Conservation (phyloP, 2,329 filamentous ascomycete species). For the Acrocalymma vagum region DNA sequence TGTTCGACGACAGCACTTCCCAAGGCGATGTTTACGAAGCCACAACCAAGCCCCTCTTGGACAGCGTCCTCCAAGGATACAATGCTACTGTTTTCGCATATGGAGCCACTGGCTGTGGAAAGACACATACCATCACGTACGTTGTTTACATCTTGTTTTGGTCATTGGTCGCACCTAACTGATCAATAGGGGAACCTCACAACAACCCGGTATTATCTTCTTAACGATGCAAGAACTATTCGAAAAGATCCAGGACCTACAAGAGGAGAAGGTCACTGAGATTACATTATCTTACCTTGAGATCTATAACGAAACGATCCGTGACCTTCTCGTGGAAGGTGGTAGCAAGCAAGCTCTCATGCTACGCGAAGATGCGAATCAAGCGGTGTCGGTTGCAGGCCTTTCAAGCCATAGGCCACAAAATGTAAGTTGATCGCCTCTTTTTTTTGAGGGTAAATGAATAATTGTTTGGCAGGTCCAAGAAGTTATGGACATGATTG, state of each 20-base stretch:
- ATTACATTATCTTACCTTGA: conserved; percentile 94
- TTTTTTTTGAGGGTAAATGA: not conserved
- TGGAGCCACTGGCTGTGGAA: conserved; percentile 96
- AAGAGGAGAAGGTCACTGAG: conserved; percentile 87
- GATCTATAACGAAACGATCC: conserved; percentile 99
- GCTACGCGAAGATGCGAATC: conserved; percentile 93
- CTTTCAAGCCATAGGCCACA: conserved; percentile 90
- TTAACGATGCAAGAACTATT: conserved; percentile 99
- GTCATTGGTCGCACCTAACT: conserved; percentile 21
- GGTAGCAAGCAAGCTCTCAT: conserved; percentile 85
- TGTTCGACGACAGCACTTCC: conserved; percentile 94
- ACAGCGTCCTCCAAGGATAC: conserved; percentile 95
- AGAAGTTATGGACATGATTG: conserved; percentile 99
- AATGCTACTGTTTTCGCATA: conserved; percentile 99
- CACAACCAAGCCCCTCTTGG: conserved; percentile 87
- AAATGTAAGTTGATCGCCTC: conserved; percentile 67
- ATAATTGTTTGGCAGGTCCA: conserved; percentile 58
- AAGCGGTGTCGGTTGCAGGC: conserved; percentile 89
- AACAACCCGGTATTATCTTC: conserved; percentile 97
- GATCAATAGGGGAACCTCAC: conserved; percentile 71
- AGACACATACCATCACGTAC: conserved; percentile 89
- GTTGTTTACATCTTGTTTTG: conserved; percentile 51
- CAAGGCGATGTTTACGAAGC: conserved; percentile 95
- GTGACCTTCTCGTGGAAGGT: conserved; percentile 87
- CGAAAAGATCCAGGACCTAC: conserved; percentile 89